Conservation (phyloP, 1,284 basidiomycete species). For the Cryptococcus wingfieldii region DNA sequence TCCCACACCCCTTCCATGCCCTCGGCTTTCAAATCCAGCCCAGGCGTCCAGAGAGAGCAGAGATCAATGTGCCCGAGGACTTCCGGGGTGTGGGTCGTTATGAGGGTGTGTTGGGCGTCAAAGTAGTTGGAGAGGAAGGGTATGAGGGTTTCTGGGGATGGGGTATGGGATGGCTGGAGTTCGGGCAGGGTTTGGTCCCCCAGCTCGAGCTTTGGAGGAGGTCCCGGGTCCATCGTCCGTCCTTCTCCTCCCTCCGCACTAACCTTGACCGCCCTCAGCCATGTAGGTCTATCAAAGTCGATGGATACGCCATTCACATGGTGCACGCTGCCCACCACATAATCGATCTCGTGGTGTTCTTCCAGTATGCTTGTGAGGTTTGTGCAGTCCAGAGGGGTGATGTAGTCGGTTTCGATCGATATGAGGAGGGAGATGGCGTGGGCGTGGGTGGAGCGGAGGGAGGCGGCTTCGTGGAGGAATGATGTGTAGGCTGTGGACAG, state of each 20-base stretch:
- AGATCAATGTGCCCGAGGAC: slow-evolving; percentile 92
- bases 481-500: slow-evolving; percentile 25
- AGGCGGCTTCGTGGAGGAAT: slow-evolving; percentile 62
- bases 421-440: slow-evolving; percentile 71
- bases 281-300: slow-evolving; percentile 69
- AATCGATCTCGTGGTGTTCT: slow-evolving; percentile 64
- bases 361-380: slow-evolving; percentile 54
- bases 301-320: slow-evolving; percentile 85
- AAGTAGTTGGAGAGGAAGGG: slow-evolving; percentile 67
- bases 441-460: slow-evolving; percentile 55
- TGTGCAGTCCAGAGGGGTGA: slow-evolving; percentile 64
- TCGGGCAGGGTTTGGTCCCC: slow-evolving; percentile 7
- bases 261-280: slow-evolving; percentile 26
- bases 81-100: slow-evolving; percentile 72
- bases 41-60: slow-evolving; percentile 72
- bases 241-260: not conserved
- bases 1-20: slow-evolving; percentile 58
- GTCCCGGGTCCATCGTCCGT: slow-evolving; percentile 18
- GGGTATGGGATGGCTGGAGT: slow-evolving; percentile 11
- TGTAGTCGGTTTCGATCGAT: slow-evolving; percentile 90
- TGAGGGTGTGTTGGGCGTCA: slow-evolving; percentile 70
- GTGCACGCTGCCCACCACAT: slow-evolving; percentile 89
- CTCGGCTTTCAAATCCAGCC: slow-evolving; percentile 52
- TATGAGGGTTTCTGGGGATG: slow-evolving; percentile 13
- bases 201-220: slow-evolving; percentile 6